Percentiles rank a stretch among this genome's conserved stretches.
These are phyloP conservation scores for Yarrowia keelungensis DNA, from an alignment of 805 yeast species.

Conservation along the genomic window DNA sequence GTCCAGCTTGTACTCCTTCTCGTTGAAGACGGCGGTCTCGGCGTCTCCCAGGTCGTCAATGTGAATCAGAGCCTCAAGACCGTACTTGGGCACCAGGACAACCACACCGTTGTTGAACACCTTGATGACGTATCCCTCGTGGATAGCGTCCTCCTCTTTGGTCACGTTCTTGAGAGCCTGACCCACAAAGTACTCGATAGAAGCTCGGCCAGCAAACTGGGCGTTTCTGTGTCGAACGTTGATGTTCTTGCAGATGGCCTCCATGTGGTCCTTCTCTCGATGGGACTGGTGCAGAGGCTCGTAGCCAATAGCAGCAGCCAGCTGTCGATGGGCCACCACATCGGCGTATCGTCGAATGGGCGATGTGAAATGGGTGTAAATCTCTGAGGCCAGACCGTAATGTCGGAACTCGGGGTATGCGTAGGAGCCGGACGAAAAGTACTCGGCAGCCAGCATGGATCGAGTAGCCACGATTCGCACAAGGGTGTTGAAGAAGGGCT, in stretches of 20 bases:
- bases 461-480: constrained; percentile 96
- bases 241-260: constrained; percentile 82
- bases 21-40: constrained; percentile 68
- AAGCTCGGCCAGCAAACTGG: constrained; percentile 98
- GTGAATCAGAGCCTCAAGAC: constrained; percentile 91
- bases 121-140: constrained; percentile 89
- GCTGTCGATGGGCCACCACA: constrained; percentile 94
- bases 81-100: constrained; percentile 92
- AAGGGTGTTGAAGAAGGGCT: constrained; percentile 90
- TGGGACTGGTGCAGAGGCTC: constrained; percentile 82
- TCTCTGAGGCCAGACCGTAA: constrained; percentile 96
- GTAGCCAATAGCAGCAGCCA: constrained; percentile 97
- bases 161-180: constrained; percentile 70
- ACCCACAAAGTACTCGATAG: constrained; percentile 97
- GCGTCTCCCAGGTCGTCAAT: constrained; percentile 75
- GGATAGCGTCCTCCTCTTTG: constrained; percentile 75
- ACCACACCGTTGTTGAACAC: constrained; percentile 95
- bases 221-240: constrained; percentile 96
- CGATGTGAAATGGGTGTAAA: constrained; percentile 97
- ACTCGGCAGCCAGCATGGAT: constrained; percentile 99
- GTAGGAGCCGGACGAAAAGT: constrained; percentile 88
- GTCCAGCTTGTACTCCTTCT: constrained; percentile 73
- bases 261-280: constrained; percentile 90
- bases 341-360: constrained; percentile 99
- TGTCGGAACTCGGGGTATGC: constrained; percentile 93